Percentiles rank a stretch among this genome's conserved stretches.
Conservation (phyloP, 768 basidiomycete species). For the Amanita pseudoporphyria region DNA sequence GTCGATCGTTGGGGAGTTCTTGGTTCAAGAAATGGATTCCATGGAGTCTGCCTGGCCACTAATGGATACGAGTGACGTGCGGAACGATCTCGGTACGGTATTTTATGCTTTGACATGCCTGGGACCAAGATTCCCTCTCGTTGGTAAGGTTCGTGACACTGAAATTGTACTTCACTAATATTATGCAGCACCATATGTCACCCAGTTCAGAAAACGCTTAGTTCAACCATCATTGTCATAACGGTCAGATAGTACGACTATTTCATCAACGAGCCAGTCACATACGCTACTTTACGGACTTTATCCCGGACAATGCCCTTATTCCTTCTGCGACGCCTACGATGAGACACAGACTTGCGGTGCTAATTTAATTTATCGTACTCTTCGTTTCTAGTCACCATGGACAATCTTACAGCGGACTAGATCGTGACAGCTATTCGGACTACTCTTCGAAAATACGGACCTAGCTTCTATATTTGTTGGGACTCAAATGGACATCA, state of each 20-base stretch:
- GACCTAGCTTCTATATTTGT: neutral
- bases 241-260: neutral
- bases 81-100: constrained; percentile 50
- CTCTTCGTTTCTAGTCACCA: neutral
- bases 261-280: neutral
- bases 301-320: neutral
- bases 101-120: constrained; percentile 58
- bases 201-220: constrained; percentile 34
- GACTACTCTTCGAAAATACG: neutral
- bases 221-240: constrained; percentile 13
- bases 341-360: neutral
- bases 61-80: constrained; percentile 45
- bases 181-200: constrained; percentile 24
- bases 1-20: constrained; percentile 57
- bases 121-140: constrained; percentile 49
- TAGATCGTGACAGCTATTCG: neutral
- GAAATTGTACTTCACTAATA: constrained; percentile 3
- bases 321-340: neutral
- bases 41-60: constrained; percentile 58
- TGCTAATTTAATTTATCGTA: constrained; percentile 3
- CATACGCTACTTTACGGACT: constrained; percentile 1
- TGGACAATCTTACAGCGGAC: constrained; percentile 2
- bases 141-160: constrained; percentile 22
- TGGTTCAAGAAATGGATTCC: constrained; percentile 56
- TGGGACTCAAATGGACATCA: neutral